Base-by-base conservation (phyloP, 2,329 filamentous ascomycete genomes). In the Pseudopithomyces chartarum region DNA sequence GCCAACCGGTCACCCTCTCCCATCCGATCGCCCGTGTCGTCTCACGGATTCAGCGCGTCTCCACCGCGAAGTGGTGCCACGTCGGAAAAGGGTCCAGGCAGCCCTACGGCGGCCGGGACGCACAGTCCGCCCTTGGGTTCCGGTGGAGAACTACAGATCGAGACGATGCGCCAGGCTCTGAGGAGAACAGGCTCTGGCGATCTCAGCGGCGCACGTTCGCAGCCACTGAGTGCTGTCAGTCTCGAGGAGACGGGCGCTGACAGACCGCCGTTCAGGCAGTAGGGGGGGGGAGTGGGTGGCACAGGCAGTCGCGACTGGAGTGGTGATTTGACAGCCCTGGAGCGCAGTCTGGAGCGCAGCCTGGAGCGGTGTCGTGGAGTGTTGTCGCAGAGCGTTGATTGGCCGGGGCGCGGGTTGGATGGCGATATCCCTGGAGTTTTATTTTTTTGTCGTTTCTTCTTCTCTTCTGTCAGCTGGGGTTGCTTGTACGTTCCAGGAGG, bases 141-240 rank as follows among this genome's bases (percentile, higher is more conserved):
- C 34, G 15, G 81, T 17, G 85, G 87, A 23, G 93, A 97, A 60
- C 80, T 97, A 57, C 92, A 90, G 57, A 90, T 97, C 62, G 92
- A 97, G 81, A 97, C 93, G 3, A 96, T 97, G 93, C 85, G 89
- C 51, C 92, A 97, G 77, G 93, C 92, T 15, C 80, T 97, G 69
- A 84, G 90, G 70, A 89, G 91, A 74, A 96, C 92, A 13, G 91
- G 88, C 43, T 97, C 92, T 76, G 86, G 90, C 17, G 94, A 97
- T 72, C 78, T 97, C 55, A 78, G 81, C 38, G 78, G 79, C 34
- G 67, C 69, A 48, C 64, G 70, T 23, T 76, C 69, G 39, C 74
- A 76, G 63, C 73, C 75, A n/a, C 57, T 76, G 59, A 76, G 74
- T 53, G 73, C 76, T 34, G 70, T 70, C 46, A 74, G 72, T 53